Base-by-base conservation (phyloP, 2,329 filamentous ascomycete species). In the Nemania sp. region DNA sequence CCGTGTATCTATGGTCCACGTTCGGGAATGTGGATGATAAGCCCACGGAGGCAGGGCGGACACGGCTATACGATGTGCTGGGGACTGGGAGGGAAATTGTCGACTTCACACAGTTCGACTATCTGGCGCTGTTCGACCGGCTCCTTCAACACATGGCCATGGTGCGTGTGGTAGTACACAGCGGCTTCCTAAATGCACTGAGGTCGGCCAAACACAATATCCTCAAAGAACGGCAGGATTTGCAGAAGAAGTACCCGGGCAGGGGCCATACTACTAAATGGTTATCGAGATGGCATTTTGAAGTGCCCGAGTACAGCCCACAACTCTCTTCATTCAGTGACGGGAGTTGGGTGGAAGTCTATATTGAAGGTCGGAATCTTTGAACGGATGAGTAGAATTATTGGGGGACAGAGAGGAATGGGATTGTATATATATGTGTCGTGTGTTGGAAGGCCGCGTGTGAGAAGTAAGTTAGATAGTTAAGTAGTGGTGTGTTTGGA, bases 1-100 rank as follows among this genome's bases (percentile, higher is more conserved):
- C 13, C 5, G 7, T 1, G 2, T 20, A 0, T 6, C 10, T 4
- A 10, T 27, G 29, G 2, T 1, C 1, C 27, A 1, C n/a, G n/a
- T n/a, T n/a, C n/a, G n/a, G n/a, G n/a, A n/a, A n/a, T n/a, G n/a
- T n/a, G n/a, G n/a, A n/a, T n/a, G n/a, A 13, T 1, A n/a, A 18
- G 11, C 11, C 32, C 32, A 11, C 32, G 32, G 32, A 5, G 1
- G 45, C 29, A 38, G 1, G 1, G 10, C n/a, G 27, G 24, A 8
- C n/a, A 22, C 2, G 3, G 5, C 1, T 60, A 22, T 60, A 52
- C 11, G 57, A 52, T 15, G 29, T 15, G 0, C 15, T 53, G 2
- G 18, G 26, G 8, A 1, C 8, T 2, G 5, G 3, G 5, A 18
- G 22, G 20, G 0, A 11, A 11, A 4, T 26, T 11, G 27, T 0